Evolutionary conservation across 2,329 filamentous ascomycete genomes (phyloP), one percentile per base, ranked within the genome.

Genomic region (Penicillium sp.): DNA sequence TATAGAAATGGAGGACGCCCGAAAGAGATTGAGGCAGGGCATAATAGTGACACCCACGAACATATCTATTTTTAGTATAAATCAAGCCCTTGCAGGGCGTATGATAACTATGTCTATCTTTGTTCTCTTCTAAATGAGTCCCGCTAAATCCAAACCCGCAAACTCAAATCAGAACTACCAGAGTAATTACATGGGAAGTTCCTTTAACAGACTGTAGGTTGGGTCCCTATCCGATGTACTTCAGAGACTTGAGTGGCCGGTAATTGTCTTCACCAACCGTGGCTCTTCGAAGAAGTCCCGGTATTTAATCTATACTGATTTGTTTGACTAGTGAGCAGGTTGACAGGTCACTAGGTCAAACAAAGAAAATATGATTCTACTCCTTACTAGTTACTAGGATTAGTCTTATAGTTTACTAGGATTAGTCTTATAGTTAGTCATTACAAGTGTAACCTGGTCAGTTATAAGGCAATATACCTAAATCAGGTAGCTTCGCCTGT

Each of bases 251-350:
- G 33, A 6, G 33, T 36, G 33, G 0, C 6, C 6, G 6, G 82
- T 81, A 15, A 96, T 77, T 0, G 86, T 87, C 75, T 93, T 93
- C 66, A 96, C 90, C 67, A 91, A 93, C 68, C 91, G 92, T 27
- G 90, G 90, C 71, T 96, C 91, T 72, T 97, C 92, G 29, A 83
- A 83, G 33, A 97, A 78, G 76, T 97, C 93, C 93, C 93, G 97
- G 78, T 91, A 96, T 58, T 7, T 33, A 33, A 33, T 33, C 31
- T 9, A 33, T 33, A 13, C 5, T 9, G 6, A 13, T 33, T 33
- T 13, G 4, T 13, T 33, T 13, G 4, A 33, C 31, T 33, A 33
- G 31, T 33, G 5, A 13, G 12, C 15, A 15, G 15, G 15, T 36
- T 17, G 6, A 4, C 33, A 8, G 33, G 7, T n/a, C 31, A 33